phyloP scores from a whole-genome alignment of 1,139 yeast genomes.

The Zygosaccharomyces pseudobailii region DNA sequence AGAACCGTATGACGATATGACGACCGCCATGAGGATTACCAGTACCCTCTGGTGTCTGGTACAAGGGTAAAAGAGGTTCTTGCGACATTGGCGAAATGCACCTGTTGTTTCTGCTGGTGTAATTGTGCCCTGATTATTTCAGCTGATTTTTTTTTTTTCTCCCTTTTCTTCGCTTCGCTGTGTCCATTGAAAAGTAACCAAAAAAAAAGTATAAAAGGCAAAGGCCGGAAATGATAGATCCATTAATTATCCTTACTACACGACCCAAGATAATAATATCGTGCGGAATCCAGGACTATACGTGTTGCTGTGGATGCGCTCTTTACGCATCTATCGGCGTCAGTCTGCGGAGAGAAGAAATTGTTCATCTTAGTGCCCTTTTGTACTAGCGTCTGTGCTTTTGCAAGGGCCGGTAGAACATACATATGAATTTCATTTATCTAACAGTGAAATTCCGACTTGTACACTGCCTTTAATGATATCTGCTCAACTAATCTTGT shows the following conservation, averaged over 20 bases:
- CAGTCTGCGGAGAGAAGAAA: conserved; percentile 46
- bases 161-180: no score
- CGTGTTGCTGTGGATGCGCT: conserved; percentile 52
- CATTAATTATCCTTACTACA: conserved; percentile 17
- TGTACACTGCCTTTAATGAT: no score
- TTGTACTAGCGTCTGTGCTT: conserved; percentile 34
- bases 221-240: not conserved
- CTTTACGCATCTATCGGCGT: conserved; percentile 1
- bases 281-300: conserved; percentile 68
- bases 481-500: no score
- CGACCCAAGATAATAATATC: conserved; percentile 31
- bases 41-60: conserved; percentile 2
- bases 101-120: not conserved
- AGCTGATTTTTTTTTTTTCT: no score
- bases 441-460: no score
- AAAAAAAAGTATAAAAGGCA: conserved; percentile 6
- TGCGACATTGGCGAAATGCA: conserved; percentile 7
- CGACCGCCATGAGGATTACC: conserved; percentile 11
- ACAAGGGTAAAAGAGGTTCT: conserved; percentile 14
- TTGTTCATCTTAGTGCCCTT: conserved; percentile 62
- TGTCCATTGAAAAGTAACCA: no score
- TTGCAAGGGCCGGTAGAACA: conserved; percentile 60
- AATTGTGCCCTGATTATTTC: not conserved
- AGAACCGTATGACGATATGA: conserved; percentile 47
- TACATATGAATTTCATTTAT: no score